phyloP scores from a whole-genome alignment of 2,329 filamentous ascomycete species.

The Periconia sp. region DNA sequence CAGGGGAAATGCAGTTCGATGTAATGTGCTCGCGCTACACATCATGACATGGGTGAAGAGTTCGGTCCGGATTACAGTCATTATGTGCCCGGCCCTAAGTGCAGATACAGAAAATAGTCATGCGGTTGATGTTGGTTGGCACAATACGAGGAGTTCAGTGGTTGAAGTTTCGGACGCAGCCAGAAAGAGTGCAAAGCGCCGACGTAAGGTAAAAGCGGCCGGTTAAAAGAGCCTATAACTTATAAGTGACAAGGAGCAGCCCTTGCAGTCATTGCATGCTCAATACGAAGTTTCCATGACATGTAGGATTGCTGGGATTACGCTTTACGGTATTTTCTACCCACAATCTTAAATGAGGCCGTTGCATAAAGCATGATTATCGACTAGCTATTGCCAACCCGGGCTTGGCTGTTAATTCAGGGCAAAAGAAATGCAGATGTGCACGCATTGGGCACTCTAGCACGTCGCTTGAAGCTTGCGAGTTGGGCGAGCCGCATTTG shows the following conservation, averaged over 20 bases:
- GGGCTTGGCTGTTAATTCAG: neutral
- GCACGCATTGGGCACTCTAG: neutral
- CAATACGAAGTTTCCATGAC: neutral
- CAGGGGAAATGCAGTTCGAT: conserved; percentile 1
- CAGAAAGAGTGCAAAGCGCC: neutral
- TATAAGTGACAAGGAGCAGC: neutral
- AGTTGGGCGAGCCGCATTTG: neutral
- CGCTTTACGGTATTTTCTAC: neutral
- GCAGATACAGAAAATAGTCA: neutral
- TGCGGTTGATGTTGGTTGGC: neutral
- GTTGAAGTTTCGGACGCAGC: neutral
- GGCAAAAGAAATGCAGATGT: neutral
- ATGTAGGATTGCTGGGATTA: neutral
- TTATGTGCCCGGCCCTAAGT: neutral
- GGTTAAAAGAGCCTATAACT: neutral
- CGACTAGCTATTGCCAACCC: neutral
- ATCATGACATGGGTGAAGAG: neutral
- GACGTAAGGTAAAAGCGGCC: neutral
- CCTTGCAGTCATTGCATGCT: neutral
- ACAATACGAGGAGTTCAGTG: neutral
- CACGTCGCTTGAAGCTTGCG: neutral
- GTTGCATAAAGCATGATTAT: neutral
- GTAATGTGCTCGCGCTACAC: conserved; percentile 2
- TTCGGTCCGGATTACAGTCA: conserved; percentile 2
- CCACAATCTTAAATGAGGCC: neutral